Conservation (phyloP, 352 stramenopile species). For the Phytophthora rubi region DNA sequence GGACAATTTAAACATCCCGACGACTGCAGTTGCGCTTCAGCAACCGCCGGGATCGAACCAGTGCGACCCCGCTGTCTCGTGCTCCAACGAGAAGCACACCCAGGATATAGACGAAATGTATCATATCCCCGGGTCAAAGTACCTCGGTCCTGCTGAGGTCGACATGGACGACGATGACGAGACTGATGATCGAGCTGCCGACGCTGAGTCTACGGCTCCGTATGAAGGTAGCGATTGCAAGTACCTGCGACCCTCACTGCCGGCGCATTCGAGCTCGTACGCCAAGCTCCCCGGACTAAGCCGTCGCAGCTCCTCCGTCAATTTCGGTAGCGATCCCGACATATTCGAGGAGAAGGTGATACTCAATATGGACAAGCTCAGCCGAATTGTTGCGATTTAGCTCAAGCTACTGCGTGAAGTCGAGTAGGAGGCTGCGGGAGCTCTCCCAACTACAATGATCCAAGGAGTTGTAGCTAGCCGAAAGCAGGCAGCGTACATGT, state of each 20-base stretch:
- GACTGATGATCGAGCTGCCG: slow-evolving; percentile 1
- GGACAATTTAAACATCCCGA: slow-evolving; percentile 18
- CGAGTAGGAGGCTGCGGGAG: too few species aligned
- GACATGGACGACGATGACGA: slow-evolving; percentile 10
- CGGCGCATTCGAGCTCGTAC: slow-evolving; percentile 26
- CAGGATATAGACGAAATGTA: slow-evolving; percentile 43
- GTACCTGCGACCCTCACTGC: slow-evolving; percentile 21
- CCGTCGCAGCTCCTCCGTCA: slow-evolving; percentile 32
- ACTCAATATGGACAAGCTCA: slow-evolving; percentile 27
- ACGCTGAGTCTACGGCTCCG: slow-evolving; percentile 3
- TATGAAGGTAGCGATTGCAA: slow-evolving; percentile 18
- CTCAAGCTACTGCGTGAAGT: background rate
- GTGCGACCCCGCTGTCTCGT: slow-evolving; percentile 32
- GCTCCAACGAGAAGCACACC: slow-evolving; percentile 35
- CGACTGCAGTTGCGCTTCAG: slow-evolving; percentile 7
- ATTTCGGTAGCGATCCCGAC: slow-evolving; percentile 15
- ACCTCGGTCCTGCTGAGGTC: slow-evolving; percentile 5
- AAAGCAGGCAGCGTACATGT: background rate
- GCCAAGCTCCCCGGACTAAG: slow-evolving; percentile 33
- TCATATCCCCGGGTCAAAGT: slow-evolving; percentile 17
- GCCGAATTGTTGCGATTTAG: slow-evolving; percentile 24
- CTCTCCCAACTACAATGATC: too few species aligned
- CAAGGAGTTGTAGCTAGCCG: background rate
- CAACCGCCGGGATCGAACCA: slow-evolving; percentile 3
- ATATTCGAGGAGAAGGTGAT: slow-evolving; percentile 31